Percentiles rank a stretch among this genome's conserved stretches.
Conservation (phyloP, 2,329 filamentous ascomycete species). For the Penicillium sp. region DNA sequence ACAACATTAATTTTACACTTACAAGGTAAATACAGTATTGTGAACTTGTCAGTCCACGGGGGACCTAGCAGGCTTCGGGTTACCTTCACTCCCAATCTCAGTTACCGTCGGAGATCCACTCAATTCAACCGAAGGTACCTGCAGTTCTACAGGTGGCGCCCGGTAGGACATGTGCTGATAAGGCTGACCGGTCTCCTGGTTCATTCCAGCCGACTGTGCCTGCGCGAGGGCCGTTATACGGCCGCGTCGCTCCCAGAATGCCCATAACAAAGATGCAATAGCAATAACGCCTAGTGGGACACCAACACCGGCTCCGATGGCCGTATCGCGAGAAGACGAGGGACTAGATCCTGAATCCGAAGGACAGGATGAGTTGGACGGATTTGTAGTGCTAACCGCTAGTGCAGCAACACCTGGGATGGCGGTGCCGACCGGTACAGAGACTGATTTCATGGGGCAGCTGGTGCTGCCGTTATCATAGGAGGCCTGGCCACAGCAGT, state of each 20-base stretch:
- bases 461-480: slow-evolving; percentile 7
- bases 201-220: background rate
- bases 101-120: background rate
- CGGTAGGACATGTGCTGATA: background rate
- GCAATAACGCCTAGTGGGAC: slow-evolving; percentile 8
- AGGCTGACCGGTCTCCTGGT: background rate
- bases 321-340: background rate
- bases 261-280: slow-evolving; percentile 2
- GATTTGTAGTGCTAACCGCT: background rate
- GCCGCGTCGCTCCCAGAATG: slow-evolving; percentile 7
- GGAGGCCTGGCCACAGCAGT: slow-evolving; percentile 20
- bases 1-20: no score
- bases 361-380: background rate
- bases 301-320: slow-evolving; percentile 5
- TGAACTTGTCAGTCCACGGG: background rate
- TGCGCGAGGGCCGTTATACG: slow-evolving; percentile 4
- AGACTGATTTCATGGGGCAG: slow-evolving; percentile 12
- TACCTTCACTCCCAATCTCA: background rate
- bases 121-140: background rate
- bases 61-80: background rate
- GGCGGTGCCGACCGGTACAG: slow-evolving; percentile 13
- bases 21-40: no score
- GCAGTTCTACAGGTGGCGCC: background rate
- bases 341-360: background rate
- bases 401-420: slow-evolving; percentile 18